Evolutionary conservation across 352 stramenopile species (phyloP), one percentile per base, ranked within the genome.

Genomic region (Pythium periplocum): DNA sequence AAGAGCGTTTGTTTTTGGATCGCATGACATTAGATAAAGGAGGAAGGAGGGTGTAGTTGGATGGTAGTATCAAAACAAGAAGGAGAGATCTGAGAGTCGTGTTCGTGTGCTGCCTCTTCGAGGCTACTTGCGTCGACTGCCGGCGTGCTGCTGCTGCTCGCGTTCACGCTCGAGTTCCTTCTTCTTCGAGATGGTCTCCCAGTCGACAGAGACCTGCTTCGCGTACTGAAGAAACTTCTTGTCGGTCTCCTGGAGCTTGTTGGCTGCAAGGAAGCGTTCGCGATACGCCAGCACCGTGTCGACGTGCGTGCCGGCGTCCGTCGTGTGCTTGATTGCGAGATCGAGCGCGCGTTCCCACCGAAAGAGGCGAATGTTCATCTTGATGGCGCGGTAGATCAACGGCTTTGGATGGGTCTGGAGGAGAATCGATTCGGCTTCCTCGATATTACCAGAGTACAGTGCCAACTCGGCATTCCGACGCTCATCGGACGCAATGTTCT

Each of bases 311-410:
- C 78, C 78, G 12, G 78, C 83, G 34, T 89, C 74, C 1, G 72
- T 89, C 35, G 84, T 95, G 76, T 97, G 77, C 57, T 96, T 93
- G 43, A 96, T 81, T 4, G 90, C 88, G 4, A 98, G 60, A 31
- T 96, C 83, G 45, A 97, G 60, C 2, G 91, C 91, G 12, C 86
- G 69, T 40, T 93, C 74, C 87, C 86, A 97, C 37, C 86, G 83
- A 61, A 95, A 96, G 7, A 96, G 61, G 7, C 86, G 71, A 40
- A 97, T 66, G 59, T 98, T 98, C 55, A 98, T 71, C 62, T 98
- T 98, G 64, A 98, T 97, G 31, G 90, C 88, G 43, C 91, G 83
- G 56, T 98, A 97, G 7, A 97, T 58, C 1, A 97, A 73, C 48
- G 90, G 88, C 39, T 68, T 79, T 1, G 89, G 90, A 36, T 87